These are phyloP conservation scores for Vigna hirtella DNA, from an alignment of 306 rosid species.

Conservation along the genomic window DNA sequence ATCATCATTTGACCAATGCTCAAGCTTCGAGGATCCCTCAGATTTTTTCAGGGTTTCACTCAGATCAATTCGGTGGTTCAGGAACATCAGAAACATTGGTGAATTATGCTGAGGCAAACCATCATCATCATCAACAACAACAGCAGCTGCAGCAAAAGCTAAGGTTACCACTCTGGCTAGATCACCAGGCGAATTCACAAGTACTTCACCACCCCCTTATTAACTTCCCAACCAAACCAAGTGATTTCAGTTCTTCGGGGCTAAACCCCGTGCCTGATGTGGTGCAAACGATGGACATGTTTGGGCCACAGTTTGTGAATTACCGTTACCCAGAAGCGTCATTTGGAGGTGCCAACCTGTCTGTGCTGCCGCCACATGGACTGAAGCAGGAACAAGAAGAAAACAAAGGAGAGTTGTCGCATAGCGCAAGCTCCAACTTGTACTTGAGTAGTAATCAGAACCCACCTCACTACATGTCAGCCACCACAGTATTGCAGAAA, in stretches of 20 bases:
- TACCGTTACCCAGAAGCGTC: constrained; percentile 48
- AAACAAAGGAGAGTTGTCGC: constrained; percentile 55
- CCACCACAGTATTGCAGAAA: constrained; percentile 69
- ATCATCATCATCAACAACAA: background rate
- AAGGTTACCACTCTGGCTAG: constrained; percentile 58
- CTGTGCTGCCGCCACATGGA: constrained; percentile 42
- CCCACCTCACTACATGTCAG: constrained; percentile 62
- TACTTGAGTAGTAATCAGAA: constrained; percentile 47
- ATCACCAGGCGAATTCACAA: constrained; percentile 42
- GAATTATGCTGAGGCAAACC: constrained; percentile 5
- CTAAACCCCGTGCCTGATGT: constrained; percentile 40
- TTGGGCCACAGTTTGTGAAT: constrained; percentile 65
- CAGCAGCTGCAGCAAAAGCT: constrained; percentile 40
- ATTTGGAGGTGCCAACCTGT: constrained; percentile 32
- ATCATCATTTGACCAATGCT: constrained; percentile 45
- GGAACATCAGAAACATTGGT: constrained; percentile 23
- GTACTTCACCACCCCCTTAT: constrained; percentile 4
- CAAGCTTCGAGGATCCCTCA: constrained; percentile 50
- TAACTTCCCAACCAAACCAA: constrained; percentile 25
- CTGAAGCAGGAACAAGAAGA: constrained; percentile 67
- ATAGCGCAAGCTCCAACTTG: constrained; percentile 44
- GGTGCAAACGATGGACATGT: constrained; percentile 53
- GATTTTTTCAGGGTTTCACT: constrained; percentile 55
- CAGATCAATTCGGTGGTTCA: constrained; percentile 43
- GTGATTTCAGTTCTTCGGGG: constrained; percentile 17